Evolutionary conservation across 306 rosid species (phyloP).

Genomic region (Begonia fuchsioides): DNA sequence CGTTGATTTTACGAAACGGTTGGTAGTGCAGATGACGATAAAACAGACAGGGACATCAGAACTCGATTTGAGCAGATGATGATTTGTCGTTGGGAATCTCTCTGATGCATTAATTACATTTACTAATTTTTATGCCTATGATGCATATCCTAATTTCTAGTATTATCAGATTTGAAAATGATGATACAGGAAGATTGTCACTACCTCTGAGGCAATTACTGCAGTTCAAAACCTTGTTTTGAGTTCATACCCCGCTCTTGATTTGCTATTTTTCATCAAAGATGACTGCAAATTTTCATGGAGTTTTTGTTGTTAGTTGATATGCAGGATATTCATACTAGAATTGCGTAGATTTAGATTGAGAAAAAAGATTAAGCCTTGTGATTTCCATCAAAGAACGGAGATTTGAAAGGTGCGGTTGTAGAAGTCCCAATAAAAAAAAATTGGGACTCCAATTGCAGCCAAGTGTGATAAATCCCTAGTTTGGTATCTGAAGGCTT

Average conservation of each 20-base stretch:
- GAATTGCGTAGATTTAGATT: background rate
- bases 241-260: background rate
- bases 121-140: slow-evolving; percentile 28
- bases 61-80: slow-evolving; percentile 21
- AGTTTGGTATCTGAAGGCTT: slow-evolving; percentile 45
- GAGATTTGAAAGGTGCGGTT: slow-evolving; percentile 51
- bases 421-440: slow-evolving; percentile 21
- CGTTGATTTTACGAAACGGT: background rate
- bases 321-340: background rate
- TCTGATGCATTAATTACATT: slow-evolving; percentile 27
- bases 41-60: slow-evolving; percentile 60
- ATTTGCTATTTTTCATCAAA: too few species aligned
- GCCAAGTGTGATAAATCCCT: slow-evolving; percentile 20
- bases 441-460: slow-evolving; percentile 26
- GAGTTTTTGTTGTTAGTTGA: too few species aligned
- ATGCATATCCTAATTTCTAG: slow-evolving; percentile 23
- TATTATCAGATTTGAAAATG: slow-evolving; percentile 36
- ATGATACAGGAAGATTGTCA: slow-evolving; percentile 53
- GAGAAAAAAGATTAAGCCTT: slow-evolving; percentile 18
- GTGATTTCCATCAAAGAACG: slow-evolving; percentile 56
- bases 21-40: slow-evolving; percentile 31
- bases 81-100: slow-evolving; percentile 62
- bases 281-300: too few species aligned
- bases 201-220: slow-evolving; percentile 40
- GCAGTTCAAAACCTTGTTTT: background rate